Percentiles rank a stretch among this genome's conserved stretches.
Conservation (phyloP, 2,329 filamentous ascomycete genomes). For the Neurospora sp. region DNA sequence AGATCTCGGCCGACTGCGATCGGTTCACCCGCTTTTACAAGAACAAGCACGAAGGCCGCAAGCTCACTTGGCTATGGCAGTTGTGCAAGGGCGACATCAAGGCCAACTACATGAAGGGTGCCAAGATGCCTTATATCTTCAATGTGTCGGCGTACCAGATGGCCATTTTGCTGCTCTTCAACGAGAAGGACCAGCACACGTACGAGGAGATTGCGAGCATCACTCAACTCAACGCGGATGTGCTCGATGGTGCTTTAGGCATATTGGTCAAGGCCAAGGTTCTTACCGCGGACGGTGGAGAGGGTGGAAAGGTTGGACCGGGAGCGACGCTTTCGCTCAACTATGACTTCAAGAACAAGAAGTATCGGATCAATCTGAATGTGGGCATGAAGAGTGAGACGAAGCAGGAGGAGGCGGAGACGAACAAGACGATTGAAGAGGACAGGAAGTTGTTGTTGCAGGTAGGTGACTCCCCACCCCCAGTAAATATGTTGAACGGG, state of each 20-base stretch:
- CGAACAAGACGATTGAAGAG: constrained; percentile 98
- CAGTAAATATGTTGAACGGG: background rate
- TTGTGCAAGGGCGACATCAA: constrained; percentile 95
- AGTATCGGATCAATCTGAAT: constrained; percentile 94
- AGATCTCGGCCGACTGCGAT: constrained; percentile 80
- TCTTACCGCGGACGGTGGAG: constrained; percentile 52
- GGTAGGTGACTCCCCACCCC: constrained; percentile 40
- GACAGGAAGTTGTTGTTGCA: constrained; percentile 93
- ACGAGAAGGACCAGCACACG: constrained; percentile 73
- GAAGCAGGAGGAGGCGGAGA: constrained; percentile 93
- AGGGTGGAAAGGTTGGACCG: constrained; percentile 64
- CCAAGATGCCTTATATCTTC: constrained; percentile 90
- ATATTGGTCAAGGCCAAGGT: constrained; percentile 94
- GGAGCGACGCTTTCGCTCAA: constrained; percentile 80
- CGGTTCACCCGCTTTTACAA: constrained; percentile 88
- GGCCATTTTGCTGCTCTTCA: constrained; percentile 90
- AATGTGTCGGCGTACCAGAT: constrained; percentile 98
- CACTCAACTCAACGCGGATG: constrained; percentile 71
- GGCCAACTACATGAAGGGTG: constrained; percentile 80
- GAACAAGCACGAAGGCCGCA: constrained; percentile 92
- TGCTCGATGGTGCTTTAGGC: constrained; percentile 74
- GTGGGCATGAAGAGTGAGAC: constrained; percentile 90
- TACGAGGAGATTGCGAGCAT: constrained; percentile 82
- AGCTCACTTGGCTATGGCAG: constrained; percentile 97
- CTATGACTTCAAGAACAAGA: constrained; percentile 96